Evolutionary conservation across 345 rosid genomes (phyloP), one percentile per base, ranked within the genome.

Genomic region (Pistacia vera): DNA sequence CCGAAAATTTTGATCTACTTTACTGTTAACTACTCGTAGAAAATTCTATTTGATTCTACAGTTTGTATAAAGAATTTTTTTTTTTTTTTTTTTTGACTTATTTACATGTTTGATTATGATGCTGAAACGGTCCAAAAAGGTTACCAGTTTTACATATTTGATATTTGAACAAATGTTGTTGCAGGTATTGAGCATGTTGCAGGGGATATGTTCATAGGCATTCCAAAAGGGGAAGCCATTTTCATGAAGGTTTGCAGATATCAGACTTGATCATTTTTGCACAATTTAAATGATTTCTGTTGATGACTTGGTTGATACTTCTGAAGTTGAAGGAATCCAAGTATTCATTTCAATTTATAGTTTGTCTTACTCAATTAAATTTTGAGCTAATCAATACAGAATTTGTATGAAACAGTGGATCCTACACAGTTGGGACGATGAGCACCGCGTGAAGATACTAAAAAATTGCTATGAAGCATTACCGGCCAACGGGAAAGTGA

Each of bases 211-310:
- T 36, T 36, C 41, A 2, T 5, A 5, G 74, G 52, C 30, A 80
- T 85, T 59, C 95, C 95, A 13, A 77, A 87, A 70, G 93, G 90
- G 75, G 90, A 92, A 59, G 88, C 87, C 69, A 87, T 91, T 79
- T 90, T 89, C 90, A 89, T 90, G 89, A 88, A 90, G 90, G 93
- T 91, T 13, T 44, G 41, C 56, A 52, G 56, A 52, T 11, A 3
- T 18, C 16, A 52, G 13, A 52, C 56, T 28, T 52, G 56, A 52
- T 16, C 13, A 52, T 52, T 52, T 11, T 14, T 2, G 16, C 56
- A 11, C 18, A 11, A 52, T 13, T 12, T 6, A 52, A 52, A 52
- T 52, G 11, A 49, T 49, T 49, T 49, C 11, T 8, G 12, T 49
- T 2, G 2, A 28, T 28, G 30, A 28, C 30, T 28, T 28, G 30